Percentiles rank a stretch among this genome's conserved stretches.
These are phyloP conservation scores for Coniochaeta sp. DNA, from an alignment of 2,329 filamentous ascomycete species.

Conservation along the genomic window DNA sequence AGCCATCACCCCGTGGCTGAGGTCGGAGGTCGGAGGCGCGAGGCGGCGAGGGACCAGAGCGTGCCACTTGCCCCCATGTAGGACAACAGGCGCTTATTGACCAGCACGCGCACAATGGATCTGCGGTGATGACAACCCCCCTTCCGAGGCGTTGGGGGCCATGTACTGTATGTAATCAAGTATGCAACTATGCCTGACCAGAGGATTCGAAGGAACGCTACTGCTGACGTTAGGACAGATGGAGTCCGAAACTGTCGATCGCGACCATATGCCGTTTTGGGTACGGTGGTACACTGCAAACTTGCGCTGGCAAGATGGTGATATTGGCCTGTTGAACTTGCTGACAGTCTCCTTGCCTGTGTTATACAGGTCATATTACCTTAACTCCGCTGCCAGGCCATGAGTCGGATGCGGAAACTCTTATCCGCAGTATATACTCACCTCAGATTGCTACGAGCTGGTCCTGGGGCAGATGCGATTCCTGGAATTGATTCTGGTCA, in stretches of 20 bases:
- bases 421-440: no score
- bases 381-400: no score
- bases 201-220: not conserved
- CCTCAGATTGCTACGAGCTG: not conserved
- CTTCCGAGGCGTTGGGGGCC: not conserved
- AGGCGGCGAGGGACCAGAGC: not conserved
- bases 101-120: not conserved
- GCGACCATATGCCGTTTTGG: not conserved
- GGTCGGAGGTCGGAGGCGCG: not conserved
- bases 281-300: no score
- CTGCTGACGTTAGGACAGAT: not conserved
- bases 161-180: not conserved
- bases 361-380: no score
- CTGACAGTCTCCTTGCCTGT: no score
- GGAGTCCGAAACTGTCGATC: not conserved
- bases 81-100: not conserved
- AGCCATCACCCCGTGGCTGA: not conserved
- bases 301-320: no score
- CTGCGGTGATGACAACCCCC: not conserved
- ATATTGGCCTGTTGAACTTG: no score
- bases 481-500: not conserved
- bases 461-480: not conserved
- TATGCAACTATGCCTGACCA: not conserved
- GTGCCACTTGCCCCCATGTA: not conserved
- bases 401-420: no score